A percentile compares a stretch with the other conserved stretches of the same genome.
phyloP scores from a whole-genome alignment of 1,284 basidiomycete genomes.

The Laetiporus sulphureus region DNA sequence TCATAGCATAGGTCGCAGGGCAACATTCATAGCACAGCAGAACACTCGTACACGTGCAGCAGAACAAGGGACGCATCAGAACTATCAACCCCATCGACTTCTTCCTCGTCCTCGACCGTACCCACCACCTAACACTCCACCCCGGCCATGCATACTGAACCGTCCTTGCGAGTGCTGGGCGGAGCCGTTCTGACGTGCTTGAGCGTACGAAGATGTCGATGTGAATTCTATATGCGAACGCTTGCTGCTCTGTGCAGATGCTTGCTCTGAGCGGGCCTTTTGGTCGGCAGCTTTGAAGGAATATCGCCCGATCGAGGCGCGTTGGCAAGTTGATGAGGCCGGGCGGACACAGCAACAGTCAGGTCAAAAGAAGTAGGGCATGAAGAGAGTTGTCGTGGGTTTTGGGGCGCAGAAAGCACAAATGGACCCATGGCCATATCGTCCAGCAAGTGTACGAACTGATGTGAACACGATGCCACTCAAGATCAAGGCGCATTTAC shows the following conservation, averaged over 20 bases:
- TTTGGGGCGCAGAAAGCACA: not conserved
- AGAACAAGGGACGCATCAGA: too few relatives aligned
- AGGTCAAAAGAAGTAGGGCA: not conserved
- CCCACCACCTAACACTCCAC: conserved; percentile 14
- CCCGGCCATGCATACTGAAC: conserved; percentile 5
- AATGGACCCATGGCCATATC: not conserved
- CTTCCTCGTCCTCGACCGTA: conserved; percentile 13
- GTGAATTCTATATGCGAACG: conserved; percentile 55
- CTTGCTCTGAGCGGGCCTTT: conserved; percentile 50
- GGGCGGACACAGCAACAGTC: not conserved
- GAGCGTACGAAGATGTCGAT: conserved; percentile 13
- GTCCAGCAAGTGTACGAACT: not conserved
- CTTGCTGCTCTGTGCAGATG: conserved; percentile 41
- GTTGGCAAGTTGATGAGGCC: not conserved
- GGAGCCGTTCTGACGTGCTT: not conserved
- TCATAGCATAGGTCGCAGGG: too few relatives aligned
- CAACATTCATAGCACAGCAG: too few relatives aligned
- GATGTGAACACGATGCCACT: not conserved
- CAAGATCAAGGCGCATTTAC: not conserved
- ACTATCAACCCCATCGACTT: conserved; percentile 15
- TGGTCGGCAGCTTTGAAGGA: conserved; percentile 37
- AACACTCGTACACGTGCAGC: too few relatives aligned
- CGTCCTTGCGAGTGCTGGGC: not conserved
- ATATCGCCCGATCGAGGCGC: not conserved
- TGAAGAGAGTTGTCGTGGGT: not conserved